phyloP scores from a whole-genome alignment of 2,329 filamentous ascomycete genomes.

The Colletotrichum melonis region DNA sequence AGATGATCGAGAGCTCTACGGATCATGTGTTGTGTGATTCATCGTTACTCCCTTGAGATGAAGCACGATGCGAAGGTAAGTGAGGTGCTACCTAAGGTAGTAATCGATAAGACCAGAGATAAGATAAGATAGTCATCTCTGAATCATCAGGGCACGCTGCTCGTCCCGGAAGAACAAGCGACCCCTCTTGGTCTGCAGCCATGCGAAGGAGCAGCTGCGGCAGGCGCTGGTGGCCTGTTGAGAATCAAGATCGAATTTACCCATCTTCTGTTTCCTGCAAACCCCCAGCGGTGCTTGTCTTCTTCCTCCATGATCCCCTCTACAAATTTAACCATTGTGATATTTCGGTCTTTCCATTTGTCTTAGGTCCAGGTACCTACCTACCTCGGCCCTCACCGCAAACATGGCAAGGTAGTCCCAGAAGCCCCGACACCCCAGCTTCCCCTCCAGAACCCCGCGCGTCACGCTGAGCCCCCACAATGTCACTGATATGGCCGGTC shows the following conservation, averaged over 20 bases:
- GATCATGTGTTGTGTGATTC: too few relatives aligned
- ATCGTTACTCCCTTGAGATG: neutral
- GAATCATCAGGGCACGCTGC: too few relatives aligned
- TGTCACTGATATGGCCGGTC: neutral
- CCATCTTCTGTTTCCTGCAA: neutral
- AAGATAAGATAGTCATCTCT: neutral
- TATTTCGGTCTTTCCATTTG: too few relatives aligned
- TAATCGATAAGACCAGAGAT: neutral
- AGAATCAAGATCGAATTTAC: neutral
- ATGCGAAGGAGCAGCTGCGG: neutral
- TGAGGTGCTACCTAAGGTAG: too few relatives aligned
- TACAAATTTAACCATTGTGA: neutral
- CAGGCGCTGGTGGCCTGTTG: neutral
- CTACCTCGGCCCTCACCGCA: neutral
- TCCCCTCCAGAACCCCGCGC: neutral
- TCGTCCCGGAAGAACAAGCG: slow-evolving; percentile 4
- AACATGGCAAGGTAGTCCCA: neutral
- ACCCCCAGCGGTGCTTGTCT: too few relatives aligned
- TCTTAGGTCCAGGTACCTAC: neutral
- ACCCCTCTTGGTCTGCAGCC: neutral
- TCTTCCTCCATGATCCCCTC: neutral
- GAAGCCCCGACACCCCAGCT: neutral
- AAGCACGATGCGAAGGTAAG: too few relatives aligned
- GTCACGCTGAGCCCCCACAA: neutral
- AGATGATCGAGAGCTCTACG: neutral